A percentile compares a stretch with the other conserved stretches of the same genome.
Evolutionary conservation across 2,329 filamentous ascomycete genomes (phyloP).

Genomic region (Tolypocladium ophioglossoides): DNA sequence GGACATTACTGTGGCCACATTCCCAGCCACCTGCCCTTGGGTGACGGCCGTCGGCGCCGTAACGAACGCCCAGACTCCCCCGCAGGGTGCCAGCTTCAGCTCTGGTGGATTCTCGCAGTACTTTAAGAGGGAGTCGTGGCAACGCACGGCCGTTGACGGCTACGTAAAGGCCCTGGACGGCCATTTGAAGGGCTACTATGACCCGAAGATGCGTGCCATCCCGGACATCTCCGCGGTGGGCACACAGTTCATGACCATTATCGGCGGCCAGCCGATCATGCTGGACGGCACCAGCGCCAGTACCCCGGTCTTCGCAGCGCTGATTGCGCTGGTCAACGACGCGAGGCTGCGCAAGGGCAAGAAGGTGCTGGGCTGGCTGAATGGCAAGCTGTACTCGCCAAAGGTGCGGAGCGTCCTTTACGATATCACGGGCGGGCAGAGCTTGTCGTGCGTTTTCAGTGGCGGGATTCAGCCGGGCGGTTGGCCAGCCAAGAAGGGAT

Average conservation of each 20-base stretch:
- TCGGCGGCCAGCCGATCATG: constrained; percentile 13
- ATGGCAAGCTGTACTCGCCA: constrained; percentile 33
- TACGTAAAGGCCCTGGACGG: constrained; percentile 30
- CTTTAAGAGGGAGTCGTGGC: constrained; percentile 35
- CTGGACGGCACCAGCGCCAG: constrained; percentile 39
- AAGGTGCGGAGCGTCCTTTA: constrained; percentile 24
- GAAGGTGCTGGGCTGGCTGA: constrained; percentile 41
- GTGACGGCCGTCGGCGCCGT: constrained; percentile 58
- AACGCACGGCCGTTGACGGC: constrained; percentile 25
- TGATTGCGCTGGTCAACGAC: constrained; percentile 45
- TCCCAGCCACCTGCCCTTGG: constrained; percentile 58
- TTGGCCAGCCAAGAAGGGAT: constrained; percentile 34
- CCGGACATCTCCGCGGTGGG: constrained; percentile 46
- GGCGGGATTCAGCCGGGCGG: constrained; percentile 23
- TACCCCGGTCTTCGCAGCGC: constrained; percentile 41
- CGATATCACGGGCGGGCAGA: constrained; percentile 31
- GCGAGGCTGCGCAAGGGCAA: constrained; percentile 37
- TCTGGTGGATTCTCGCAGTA: constrained; percentile 43
- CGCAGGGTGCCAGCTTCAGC: constrained; percentile 33
- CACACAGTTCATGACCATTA: constrained; percentile 38
- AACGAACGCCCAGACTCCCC: constrained; percentile 21
- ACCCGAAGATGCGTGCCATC: constrained; percentile 33
- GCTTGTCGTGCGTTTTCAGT: constrained; percentile 27
- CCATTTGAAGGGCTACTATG: constrained; percentile 33
- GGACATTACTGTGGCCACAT: constrained; percentile 47